Evolutionary conservation across 495 filamentous ascomycete genomes (phyloP).

Genomic region (Astrothelium subdiscretum): DNA sequence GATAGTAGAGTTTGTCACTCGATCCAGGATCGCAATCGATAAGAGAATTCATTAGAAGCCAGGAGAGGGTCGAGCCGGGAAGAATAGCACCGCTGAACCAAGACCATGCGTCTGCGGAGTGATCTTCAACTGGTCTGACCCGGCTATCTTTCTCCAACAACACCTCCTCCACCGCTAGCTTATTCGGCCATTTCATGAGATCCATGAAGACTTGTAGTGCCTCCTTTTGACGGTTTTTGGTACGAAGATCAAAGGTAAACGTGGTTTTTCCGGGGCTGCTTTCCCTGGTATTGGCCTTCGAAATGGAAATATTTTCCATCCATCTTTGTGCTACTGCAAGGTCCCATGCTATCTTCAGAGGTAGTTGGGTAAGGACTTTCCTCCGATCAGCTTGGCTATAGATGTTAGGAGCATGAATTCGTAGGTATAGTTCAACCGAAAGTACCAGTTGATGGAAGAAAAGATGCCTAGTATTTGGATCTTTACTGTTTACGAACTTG

Average conservation of each 20-base stretch:
- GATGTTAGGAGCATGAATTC: constrained; percentile 40
- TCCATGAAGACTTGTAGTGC: constrained; percentile 53
- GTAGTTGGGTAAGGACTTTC: constrained; percentile 46
- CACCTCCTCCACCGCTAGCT: constrained; percentile 44
- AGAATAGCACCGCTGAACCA: constrained; percentile 61
- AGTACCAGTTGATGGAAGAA: constrained; percentile 67
- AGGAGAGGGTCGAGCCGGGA: constrained; percentile 57
- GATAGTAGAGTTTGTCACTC: constrained; percentile 43
- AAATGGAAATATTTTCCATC: constrained; percentile 53
- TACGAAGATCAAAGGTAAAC: constrained; percentile 42
- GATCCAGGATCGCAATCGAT: constrained; percentile 58
- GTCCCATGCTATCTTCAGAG: constrained; percentile 57
- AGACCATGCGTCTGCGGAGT: constrained; percentile 55
- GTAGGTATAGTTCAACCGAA: constrained; percentile 53
- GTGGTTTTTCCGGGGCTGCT: constrained; percentile 29
- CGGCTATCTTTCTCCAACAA: constrained; percentile 46
- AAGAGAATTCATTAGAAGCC: constrained; percentile 60
- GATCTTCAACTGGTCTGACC: constrained; percentile 40
- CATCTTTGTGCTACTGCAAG: constrained; percentile 55
- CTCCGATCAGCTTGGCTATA: constrained; percentile 36
- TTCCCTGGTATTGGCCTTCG: constrained; percentile 30
- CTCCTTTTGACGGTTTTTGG: constrained; percentile 52
- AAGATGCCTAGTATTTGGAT: constrained; percentile 34
- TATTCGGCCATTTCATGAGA: constrained; percentile 64
- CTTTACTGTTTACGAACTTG: constrained; percentile 45